Base-by-base conservation (phyloP, 148 eudicot genomes). In the Dianthus caryophyllus region DNA sequence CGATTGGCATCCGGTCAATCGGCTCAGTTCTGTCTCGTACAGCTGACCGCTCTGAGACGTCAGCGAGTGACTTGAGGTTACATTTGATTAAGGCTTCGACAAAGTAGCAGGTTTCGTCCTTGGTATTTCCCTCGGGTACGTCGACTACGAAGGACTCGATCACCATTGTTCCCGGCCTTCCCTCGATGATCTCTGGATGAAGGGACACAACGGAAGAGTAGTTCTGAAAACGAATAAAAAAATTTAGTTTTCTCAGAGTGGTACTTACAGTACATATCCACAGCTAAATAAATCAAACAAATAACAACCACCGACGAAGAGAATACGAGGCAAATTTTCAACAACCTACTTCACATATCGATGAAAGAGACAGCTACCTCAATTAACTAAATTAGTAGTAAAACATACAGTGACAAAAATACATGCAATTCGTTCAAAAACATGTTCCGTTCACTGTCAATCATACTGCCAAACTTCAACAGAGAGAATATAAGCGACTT, bases 21-120 rank as follows among this genome's bases (percentile, higher is more conserved):
- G 84, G 82, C 70, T 86, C 79, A 10, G 84, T 75, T 67, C 75
- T 71, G 64, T 76, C 84, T 68, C 83, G 78, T 71, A 86, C 75
- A 39, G 87, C 87, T 70, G 79, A 68, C 25, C 80, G 82, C 78
- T 79, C 90, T 5, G 90, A 86, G 55, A 86, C 80, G 30, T 77
- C 83, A 69, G 84, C 80, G 16, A 86, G 87, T 29, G 90, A 86
- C 50, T 83, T 86, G 74, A 86, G 85, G 67, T 86, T 86, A 79
- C 90, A 86, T 71, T 83, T 86, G 48, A 86, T 86, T 67, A 86
- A 64, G 60, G 90, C 84, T 86, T 83, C 84, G n/a, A 85, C 75
- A 61, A 85, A 83, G 71, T 78, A 85, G 71, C 90, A 83, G 60
- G 87, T 85, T 76, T 86, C 87, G 6, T 86, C 90, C 66, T 75